phyloP scores from a whole-genome alignment of 768 basidiomycete genomes.

The Aureoboletus auriporus region DNA sequence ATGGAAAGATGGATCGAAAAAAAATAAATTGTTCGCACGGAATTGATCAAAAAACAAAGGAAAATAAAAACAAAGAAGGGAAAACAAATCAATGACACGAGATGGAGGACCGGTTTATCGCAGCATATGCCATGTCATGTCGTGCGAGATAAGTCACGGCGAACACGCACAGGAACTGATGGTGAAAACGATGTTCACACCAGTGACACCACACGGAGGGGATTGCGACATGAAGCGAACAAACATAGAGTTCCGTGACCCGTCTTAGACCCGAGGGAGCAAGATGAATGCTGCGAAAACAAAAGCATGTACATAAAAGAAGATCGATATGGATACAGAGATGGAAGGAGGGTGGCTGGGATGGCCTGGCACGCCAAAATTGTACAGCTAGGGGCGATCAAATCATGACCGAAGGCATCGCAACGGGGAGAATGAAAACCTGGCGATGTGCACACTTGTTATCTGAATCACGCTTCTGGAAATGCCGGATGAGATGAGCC shows the following conservation, averaged over 20 bases:
- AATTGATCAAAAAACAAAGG: conserved; percentile 11
- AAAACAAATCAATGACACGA: conserved; percentile 6
- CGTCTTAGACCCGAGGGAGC: conserved; percentile 30
- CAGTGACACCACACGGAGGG: conserved; percentile 6
- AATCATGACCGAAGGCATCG: conserved; percentile 26
- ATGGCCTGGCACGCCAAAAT: conserved; percentile 12
- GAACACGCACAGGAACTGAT: conserved; percentile 6
- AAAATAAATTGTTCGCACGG: conserved; percentile 18
- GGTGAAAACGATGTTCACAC: conserved; percentile 20
- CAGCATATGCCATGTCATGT: not conserved
- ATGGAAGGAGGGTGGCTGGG: conserved; percentile 22
- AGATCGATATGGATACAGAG: conserved; percentile 17
- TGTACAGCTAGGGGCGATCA: conserved; percentile 28
- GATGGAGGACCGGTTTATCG: too few species aligned
- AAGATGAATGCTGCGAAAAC: not conserved
- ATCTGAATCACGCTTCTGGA: conserved; percentile 33
- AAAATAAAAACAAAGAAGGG: conserved; percentile 19
- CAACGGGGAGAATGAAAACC: conserved; percentile 23
- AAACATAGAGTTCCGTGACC: conserved; percentile 16
- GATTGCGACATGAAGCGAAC: conserved; percentile 26
- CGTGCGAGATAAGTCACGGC: not conserved
- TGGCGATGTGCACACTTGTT: conserved; percentile 27
- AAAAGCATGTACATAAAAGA: conserved; percentile 28
- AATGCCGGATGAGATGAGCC: conserved; percentile 17
- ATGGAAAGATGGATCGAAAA: conserved; percentile 23